These are phyloP conservation scores for Gynochthodes officinalis DNA, from an alignment of 257 asterid species.

Conservation along the genomic window DNA sequence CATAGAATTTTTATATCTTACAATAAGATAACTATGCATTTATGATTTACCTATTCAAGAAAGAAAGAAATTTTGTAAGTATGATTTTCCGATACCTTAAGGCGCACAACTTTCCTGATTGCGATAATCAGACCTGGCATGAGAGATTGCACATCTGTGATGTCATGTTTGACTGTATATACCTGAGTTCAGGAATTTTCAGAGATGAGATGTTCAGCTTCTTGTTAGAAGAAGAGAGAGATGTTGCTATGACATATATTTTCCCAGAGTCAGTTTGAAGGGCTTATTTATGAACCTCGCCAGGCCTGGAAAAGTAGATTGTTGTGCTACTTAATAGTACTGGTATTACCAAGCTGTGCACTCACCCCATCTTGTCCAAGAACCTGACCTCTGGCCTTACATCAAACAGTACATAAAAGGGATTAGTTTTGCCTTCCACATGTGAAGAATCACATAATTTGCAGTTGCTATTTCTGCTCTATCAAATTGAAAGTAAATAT, in stretches of 20 bases:
- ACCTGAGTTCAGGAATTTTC: constrained; percentile 37
- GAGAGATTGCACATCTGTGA: constrained; percentile 64
- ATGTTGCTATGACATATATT: too few species aligned
- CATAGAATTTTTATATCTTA: too few species aligned
- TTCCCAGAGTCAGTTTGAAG: not conserved
- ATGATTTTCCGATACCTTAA: constrained; percentile 76
- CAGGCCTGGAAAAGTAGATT: constrained; percentile 69
- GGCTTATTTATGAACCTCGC: constrained; percentile 50
- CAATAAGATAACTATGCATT: too few species aligned
- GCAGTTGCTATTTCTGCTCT: too few species aligned
- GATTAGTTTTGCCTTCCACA: not conserved
- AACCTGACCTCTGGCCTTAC: constrained; percentile 86
- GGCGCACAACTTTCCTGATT: constrained; percentile 81
- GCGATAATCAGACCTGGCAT: constrained; percentile 86
- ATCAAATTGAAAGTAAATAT: too few species aligned
- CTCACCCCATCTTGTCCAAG: constrained; percentile 92
- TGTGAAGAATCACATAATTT: too few species aligned
- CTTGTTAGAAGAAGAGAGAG: too few species aligned
- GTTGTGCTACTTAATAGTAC: constrained; percentile 77
- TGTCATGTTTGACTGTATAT: constrained; percentile 75
- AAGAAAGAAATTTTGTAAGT: too few species aligned
- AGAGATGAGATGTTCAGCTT: not conserved
- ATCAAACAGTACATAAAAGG: not conserved
- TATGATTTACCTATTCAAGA: too few species aligned
- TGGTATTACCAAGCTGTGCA: constrained; percentile 84